phyloP scores from a whole-genome alignment of 805 yeast species.

The Metschnikowia koreensis region DNA sequence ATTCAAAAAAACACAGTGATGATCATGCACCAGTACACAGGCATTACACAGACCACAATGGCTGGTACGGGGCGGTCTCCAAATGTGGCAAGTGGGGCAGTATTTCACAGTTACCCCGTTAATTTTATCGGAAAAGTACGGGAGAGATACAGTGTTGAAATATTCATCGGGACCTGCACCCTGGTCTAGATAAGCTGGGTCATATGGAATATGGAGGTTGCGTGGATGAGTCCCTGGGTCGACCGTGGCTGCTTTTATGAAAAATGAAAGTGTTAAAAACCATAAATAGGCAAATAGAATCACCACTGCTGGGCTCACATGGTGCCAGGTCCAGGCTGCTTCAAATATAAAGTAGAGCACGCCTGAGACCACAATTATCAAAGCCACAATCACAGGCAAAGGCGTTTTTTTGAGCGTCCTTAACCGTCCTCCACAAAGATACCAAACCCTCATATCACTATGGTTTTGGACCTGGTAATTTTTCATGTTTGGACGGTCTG shows the following conservation, averaged over 20 bases:
- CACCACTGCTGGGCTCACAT: slow-evolving; percentile 54
- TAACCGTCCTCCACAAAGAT: slow-evolving; percentile 65
- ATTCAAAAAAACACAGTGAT: slow-evolving; percentile 65
- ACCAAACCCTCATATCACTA: slow-evolving; percentile 36
- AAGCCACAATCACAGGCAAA: slow-evolving; percentile 34
- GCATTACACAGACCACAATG: slow-evolving; percentile 71
- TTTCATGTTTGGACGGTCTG: slow-evolving; percentile 10
- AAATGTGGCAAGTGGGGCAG: slow-evolving; percentile 51
- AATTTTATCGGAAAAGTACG: slow-evolving; percentile 18
- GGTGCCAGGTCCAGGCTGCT: slow-evolving; percentile 55
- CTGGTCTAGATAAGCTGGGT: slow-evolving; percentile 4
- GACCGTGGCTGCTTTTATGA: slow-evolving; percentile 51
- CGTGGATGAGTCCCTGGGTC: slow-evolving; percentile 76
- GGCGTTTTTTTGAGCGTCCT: slow-evolving; percentile 45
- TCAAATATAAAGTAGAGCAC: slow-evolving; percentile 50
- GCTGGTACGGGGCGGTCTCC: slow-evolving; percentile 69
- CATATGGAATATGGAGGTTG: slow-evolving; percentile 53
- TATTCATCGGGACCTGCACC: slow-evolving; percentile 50
- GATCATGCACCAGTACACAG: slow-evolving; percentile 68
- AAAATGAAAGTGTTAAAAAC: slow-evolving; percentile 47
- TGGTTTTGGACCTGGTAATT: slow-evolving; percentile 47
- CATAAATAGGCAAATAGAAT: slow-evolving; percentile 59
- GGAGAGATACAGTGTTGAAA: slow-evolving; percentile 24
- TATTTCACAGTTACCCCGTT: slow-evolving; percentile 50
- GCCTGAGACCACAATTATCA: slow-evolving; percentile 41